Evolutionary conservation across 805 yeast genomes (phyloP).

Genomic region (Peterozyma xylosa): DNA sequence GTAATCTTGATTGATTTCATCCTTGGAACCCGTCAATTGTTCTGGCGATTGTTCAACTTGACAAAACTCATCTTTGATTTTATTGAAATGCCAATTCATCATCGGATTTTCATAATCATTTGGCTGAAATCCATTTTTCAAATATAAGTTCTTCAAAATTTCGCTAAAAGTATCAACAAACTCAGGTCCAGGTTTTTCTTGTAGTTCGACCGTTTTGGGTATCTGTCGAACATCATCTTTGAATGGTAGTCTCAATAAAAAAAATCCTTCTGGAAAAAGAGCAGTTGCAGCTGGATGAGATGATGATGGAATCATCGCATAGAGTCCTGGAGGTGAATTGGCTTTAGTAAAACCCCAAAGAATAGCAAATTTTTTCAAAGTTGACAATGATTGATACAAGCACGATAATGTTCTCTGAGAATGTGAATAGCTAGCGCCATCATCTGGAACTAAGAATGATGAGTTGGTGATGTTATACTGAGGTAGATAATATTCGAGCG

Average conservation of each 20-base stretch:
- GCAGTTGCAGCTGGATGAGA: slow-evolving; percentile 4
- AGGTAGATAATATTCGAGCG: slow-evolving; percentile 34
- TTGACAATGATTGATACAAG: slow-evolving; percentile 51
- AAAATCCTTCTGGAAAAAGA: slow-evolving; percentile 64
- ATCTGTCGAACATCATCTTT: slow-evolving; percentile 64
- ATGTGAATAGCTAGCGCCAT: slow-evolving; percentile 46
- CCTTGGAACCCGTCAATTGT: not conserved
- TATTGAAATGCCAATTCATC: slow-evolving; percentile 57
- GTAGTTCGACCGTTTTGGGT: slow-evolving; percentile 33
- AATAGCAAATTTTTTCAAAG: slow-evolving; percentile 49
- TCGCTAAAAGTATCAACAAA: slow-evolving; percentile 12
- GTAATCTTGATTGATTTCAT: slow-evolving; percentile 2
- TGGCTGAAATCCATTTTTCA: slow-evolving; percentile 48
- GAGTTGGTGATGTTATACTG: slow-evolving; percentile 49
- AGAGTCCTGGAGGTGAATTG: slow-evolving; percentile 47
- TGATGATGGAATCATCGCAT: slow-evolving; percentile 51
- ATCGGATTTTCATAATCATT: slow-evolving; percentile 55
- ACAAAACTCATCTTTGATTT: slow-evolving; percentile 57
- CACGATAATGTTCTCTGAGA: slow-evolving; percentile 64
- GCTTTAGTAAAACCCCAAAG: slow-evolving; percentile 62
- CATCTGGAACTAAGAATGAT: slow-evolving; percentile 59
- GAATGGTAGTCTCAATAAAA: slow-evolving; percentile 62
- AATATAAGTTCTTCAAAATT: slow-evolving; percentile 28
- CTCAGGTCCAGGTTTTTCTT: slow-evolving; percentile 7
- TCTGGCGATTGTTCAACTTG: slow-evolving; percentile 36